A percentile compares a stretch with the other conserved stretches of the same genome.
Conservation (phyloP, 768 basidiomycete genomes). For the Pulveroboletus sp. region DNA sequence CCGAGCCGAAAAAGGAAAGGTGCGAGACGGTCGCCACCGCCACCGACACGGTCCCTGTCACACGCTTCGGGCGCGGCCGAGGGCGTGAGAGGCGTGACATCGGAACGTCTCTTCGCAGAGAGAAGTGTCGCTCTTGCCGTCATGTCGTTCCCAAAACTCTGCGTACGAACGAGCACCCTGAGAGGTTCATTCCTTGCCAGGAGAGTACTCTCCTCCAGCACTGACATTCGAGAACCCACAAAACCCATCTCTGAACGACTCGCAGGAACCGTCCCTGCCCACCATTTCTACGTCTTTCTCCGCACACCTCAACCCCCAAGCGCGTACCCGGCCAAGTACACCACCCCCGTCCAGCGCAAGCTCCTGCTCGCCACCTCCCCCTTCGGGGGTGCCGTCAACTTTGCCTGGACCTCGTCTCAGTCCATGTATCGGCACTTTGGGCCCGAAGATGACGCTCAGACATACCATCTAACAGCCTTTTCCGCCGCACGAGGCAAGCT, state of each 20-base stretch:
- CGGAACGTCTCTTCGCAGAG: too few species aligned
- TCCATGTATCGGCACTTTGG: slow-evolving; percentile 7
- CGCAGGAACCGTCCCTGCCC: slow-evolving; percentile 49
- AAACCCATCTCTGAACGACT: slow-evolving; percentile 25
- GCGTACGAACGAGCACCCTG: neutral
- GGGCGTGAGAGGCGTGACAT: too few species aligned
- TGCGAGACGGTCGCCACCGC: too few species aligned
- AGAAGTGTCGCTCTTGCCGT: too few species aligned
- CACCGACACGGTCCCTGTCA: too few species aligned
- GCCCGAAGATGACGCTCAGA: slow-evolving; percentile 10
- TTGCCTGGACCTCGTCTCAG: slow-evolving; percentile 45
- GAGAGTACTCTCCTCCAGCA: slow-evolving; percentile 8
- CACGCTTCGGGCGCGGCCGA: too few species aligned
- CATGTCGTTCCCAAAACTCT: too few species aligned
- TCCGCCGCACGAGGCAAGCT: slow-evolving; percentile 44
- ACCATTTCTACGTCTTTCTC: slow-evolving; percentile 54
- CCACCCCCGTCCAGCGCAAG: slow-evolving; percentile 48
- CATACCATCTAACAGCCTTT: slow-evolving; percentile 49
- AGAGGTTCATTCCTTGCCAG: neutral
- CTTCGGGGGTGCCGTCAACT: slow-evolving; percentile 59
- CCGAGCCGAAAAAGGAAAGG: too few species aligned
- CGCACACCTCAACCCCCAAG: slow-evolving; percentile 47
- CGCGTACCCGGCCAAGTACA: slow-evolving; percentile 43
- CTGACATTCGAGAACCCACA: neutral
- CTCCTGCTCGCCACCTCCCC: slow-evolving; percentile 41